Evolutionary conservation across 805 yeast genomes (phyloP), one percentile per base, ranked within the genome.

Genomic region (Zygoascus biomembranicola): DNA sequence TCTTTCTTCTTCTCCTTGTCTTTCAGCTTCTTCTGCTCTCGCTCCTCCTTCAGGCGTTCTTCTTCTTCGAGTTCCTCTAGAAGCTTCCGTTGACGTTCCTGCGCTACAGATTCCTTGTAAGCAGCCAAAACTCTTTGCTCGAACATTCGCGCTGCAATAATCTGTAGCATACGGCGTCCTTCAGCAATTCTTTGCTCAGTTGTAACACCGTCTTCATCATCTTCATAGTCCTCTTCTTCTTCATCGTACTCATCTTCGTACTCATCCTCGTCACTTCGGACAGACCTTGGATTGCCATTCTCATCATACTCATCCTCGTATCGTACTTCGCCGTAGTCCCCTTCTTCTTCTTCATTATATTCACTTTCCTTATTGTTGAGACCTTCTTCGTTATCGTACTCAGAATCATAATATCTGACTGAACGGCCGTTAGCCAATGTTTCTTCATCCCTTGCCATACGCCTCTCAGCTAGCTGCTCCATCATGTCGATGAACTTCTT

Each of bases 71-170:
- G 63, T 57, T 64, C 73, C 55, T 61, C 63, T 47, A 71, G 61
- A 32, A 71, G 66, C 57, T 63, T 63, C 60, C 58, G 65, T 62
- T 69, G 74, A 11, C 73, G 67, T 61, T 86, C 94, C 55, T 85
- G 88, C 11, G 96, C 90, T 48, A 85, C 79, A 58, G 81, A 85
- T 61, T 85, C 90, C 57, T 86, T 85, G 64, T 84, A 90, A 0
- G 95, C 87, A 32, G 77, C 80, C 62, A 86, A 74, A 32, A 90
- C 78, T 46, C 89, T 77, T 59, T 80, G 82, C 62, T 86, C 87
- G 60, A 90, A 77, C 64, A 88, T 74, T 51, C 87, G 81, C 4
- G 94, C 84, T 1, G 90, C 87, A 53, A 89, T 85, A 51, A 87
- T 75, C 61, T 87, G 89, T 57, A 90, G 77, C 75, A 88, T 77